Evolutionary conservation across 2,329 filamentous ascomycete species (phyloP).

Genomic region (Niveomyces coronatus): DNA sequence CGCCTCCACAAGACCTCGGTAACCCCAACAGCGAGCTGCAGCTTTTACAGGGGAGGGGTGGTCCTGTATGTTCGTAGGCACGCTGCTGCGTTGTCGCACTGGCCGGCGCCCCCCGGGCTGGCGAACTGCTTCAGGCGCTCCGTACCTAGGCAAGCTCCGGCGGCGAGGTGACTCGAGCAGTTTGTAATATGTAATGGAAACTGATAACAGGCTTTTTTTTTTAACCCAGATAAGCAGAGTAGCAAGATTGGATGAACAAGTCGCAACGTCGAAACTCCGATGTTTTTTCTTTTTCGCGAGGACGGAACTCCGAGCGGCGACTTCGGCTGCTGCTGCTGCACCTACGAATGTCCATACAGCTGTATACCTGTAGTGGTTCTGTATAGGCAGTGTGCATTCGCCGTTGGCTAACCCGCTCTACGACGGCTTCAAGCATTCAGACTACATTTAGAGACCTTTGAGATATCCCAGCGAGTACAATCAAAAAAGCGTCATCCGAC

Average conservation of each 20-base stretch:
- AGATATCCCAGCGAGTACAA: no score
- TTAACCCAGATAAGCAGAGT: no score
- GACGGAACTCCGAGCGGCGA: background rate
- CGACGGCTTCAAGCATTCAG: no score
- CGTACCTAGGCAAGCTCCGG: conserved; percentile 1
- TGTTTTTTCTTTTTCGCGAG: background rate
- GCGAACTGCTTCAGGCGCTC: conserved; percentile 1
- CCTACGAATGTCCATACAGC: no score
- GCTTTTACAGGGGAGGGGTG: background rate
- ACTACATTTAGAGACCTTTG: no score
- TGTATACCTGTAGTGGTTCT: no score
- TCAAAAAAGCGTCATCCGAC: no score
- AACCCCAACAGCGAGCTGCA: conserved; percentile 1
- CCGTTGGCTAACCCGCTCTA: no score
- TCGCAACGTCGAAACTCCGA: conserved; percentile 1
- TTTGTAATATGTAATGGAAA: conserved; percentile 8
- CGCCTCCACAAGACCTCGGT: background rate
- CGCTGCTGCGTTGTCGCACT: background rate
- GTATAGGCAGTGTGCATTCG: no score
- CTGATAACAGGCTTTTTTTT: no score
- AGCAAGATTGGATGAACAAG: background rate
- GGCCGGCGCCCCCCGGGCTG: conserved; percentile 8
- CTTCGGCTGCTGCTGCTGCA: background rate
- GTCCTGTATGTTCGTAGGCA: no score
- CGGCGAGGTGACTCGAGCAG: background rate